Evolutionary conservation across 2,329 filamentous ascomycete genomes (phyloP).

Genomic region (Xylariaceae sp.): DNA sequence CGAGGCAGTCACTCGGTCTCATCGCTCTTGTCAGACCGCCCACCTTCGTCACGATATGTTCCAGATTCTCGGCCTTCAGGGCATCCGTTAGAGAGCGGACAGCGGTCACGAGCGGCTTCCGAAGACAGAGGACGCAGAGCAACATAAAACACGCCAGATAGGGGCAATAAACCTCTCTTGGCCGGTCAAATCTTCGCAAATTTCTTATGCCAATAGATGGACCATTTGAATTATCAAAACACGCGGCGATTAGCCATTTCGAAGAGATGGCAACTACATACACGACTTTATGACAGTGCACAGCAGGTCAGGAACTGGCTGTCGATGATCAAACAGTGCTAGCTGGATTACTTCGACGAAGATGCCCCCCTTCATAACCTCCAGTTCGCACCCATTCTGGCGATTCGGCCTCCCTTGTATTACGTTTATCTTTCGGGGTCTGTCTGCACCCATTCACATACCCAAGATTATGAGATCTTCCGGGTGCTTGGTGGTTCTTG

Average conservation of each 20-base stretch:
- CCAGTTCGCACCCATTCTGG: slow-evolving; percentile 12
- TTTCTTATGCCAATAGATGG: neutral
- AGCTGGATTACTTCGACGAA: neutral
- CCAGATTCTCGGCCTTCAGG: slow-evolving; percentile 28
- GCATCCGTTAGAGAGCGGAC: slow-evolving; percentile 28
- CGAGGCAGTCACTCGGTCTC: slow-evolving; percentile 41
- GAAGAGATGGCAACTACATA: neutral
- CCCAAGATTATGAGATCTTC: too few relatives aligned
- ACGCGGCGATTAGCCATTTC: neutral
- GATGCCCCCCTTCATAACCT: neutral
- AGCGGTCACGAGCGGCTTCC: slow-evolving; percentile 31
- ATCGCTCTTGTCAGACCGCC: slow-evolving; percentile 40
- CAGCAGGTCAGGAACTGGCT: slow-evolving; percentile 4
- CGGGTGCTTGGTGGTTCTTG: slow-evolving; percentile 1
- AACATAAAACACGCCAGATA: neutral
- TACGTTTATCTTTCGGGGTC: slow-evolving; percentile 11
- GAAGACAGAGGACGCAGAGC: slow-evolving; percentile 35
- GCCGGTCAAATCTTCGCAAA: slow-evolving; percentile 1
- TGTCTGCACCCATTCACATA: neutral
- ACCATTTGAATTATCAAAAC: neutral
- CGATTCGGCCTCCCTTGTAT: slow-evolving; percentile 11
- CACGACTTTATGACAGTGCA: neutral
- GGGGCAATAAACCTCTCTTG: neutral
- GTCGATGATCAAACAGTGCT: slow-evolving; percentile 1
- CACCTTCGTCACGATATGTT: slow-evolving; percentile 27